Evolutionary conservation across 2,329 filamentous ascomycete genomes (phyloP), one percentile per base, ranked within the genome.

Genomic region (Coniella vitis): DNA sequence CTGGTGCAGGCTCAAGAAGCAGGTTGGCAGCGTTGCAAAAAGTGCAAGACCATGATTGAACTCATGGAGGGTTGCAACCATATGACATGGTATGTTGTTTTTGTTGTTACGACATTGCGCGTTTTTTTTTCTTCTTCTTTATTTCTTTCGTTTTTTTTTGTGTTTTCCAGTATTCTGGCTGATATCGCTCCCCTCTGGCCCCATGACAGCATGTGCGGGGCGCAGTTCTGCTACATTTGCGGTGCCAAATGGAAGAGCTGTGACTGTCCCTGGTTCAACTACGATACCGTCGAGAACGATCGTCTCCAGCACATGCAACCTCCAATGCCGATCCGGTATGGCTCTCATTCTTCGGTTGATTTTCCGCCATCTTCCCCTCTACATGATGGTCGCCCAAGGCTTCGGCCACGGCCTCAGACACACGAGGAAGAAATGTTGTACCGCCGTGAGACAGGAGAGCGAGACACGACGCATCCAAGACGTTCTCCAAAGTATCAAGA

Each of bases 211-310:
- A 86, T 82, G 48, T 95, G 90, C 60, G 84, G 79, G 47, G 87
- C 87, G 22, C 79, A 94, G 58, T 94, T 94, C 60, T 95, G 90
- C 68, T 90, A 93, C 79, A 76, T 87, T 21, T 95, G 90, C 61
- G 89, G 86, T 19, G 63, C 72, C 29, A 86, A 86, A 58, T 94
- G 89, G 88, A 91, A 88, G 67, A 82, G 75, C 1, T 95, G 89
- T 61, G 81, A 86, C 46, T 95, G 89, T 56, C 84, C 86, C 0
- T 87, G 83, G 81, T 90, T 90, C 70, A 86, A 83, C 61, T 79
- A 83, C 58, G 74, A 79, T 21, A 55, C 63, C 3, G 62, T 69
- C 4, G 78, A 81, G 45, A 69, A 68, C 12, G 81, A 85, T 55
- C 70, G 70, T 3, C 62, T 79, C 9, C 69, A 74, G 13, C 72